Evolutionary conservation across 2,329 filamentous ascomycete species (phyloP), one percentile per base, ranked within the genome.

Genomic region (Colletotrichum sp.): DNA sequence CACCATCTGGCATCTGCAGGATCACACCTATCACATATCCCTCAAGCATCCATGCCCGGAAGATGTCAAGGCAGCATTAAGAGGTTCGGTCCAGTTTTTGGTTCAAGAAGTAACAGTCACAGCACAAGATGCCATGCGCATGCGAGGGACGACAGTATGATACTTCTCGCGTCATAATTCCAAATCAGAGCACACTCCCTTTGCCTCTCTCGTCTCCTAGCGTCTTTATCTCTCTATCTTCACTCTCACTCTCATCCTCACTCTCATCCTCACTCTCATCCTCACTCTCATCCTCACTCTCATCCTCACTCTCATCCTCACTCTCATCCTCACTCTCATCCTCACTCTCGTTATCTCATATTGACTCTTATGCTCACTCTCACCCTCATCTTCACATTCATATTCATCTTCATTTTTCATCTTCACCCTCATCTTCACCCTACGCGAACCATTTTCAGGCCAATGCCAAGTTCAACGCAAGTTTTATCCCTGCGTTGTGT

Each of bases 81-180:
- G 16, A 44, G 16, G 39, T 44, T 10, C 8, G 5, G 16, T 44
- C 8, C 8, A 44, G 8, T 5, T 10, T 6, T 18, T 39, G 1
- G 39, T 44, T 44, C 5, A 44, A 44, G 16, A 18, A n/a, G 16
- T 44, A 44, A 18, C 8, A 6, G 16, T n/a, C 16, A 9, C 8
- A 44, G 16, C 8, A 44, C 16, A 44, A 44, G 39, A 44, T 16
- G 16, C 5, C 8, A 18, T 1, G 0, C 16, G 5, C 16, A 5
- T 39, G 5, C 7, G 4, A 18, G 15, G 7, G 36, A 5, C 7
- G 7, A 39, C 7, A 39, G 36, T 16, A 1, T 39, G 1, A 36
- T 36, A 36, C 13, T 36, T 0, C 34, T 13, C 6, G 13, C 34
- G 6, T 0, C 13, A 16, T 36, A 0, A 36, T 0, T 36, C 1